Evolutionary conservation across 2,329 filamentous ascomycete genomes (phyloP), one percentile per base, ranked within the genome.

Genomic region (Colletotrichum lindemuthianum): DNA sequence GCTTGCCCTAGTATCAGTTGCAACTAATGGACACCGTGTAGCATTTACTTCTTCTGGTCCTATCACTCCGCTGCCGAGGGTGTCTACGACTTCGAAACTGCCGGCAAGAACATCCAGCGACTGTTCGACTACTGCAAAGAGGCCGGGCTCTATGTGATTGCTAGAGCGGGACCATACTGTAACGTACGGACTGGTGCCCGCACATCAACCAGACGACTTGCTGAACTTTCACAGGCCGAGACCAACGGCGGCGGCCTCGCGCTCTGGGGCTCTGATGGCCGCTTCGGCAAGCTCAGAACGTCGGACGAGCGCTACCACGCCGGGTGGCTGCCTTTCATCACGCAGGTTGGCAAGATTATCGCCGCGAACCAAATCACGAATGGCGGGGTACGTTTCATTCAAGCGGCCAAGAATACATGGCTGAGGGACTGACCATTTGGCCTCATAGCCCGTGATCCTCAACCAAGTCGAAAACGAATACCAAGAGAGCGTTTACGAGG

Each of bases 391-490:
- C 8, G 50, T 55, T 75, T n/a, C 79, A 79, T 33, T 33, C 85
- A 79, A 76, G 77, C 82, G 24, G 68, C 70, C 6, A 70, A 79
- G 56, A n/a, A 16, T 82, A 81, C 13, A 72, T 82, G 84, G 44
- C 79, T 86, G 59, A 79, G 78, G 2, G 75, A 24, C 74, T 37
- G 84, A 86, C 50, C 77, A 15, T 83, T 65, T 79, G 84, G 55
- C 84, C 82, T 0, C 79, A 81, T 3, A 83, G 83, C 92, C 92
- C 0, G 84, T 96, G 7, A 92, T 96, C 66, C 78, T 95, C 1
- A 84, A 91, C 49, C 92, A 96, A 73, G 89, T 91, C 0, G 92
- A 96, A 73, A 96, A 96, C 68, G 92, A 96, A 73, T 93, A 95
- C 72, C 80, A 83, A 0, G 77, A 86, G 11, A 83, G 85, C 47